A percentile compares a stretch with the other conserved stretches of the same genome.
Conservation (phyloP, 805 yeast species). For the Saturnispora besseyi region DNA sequence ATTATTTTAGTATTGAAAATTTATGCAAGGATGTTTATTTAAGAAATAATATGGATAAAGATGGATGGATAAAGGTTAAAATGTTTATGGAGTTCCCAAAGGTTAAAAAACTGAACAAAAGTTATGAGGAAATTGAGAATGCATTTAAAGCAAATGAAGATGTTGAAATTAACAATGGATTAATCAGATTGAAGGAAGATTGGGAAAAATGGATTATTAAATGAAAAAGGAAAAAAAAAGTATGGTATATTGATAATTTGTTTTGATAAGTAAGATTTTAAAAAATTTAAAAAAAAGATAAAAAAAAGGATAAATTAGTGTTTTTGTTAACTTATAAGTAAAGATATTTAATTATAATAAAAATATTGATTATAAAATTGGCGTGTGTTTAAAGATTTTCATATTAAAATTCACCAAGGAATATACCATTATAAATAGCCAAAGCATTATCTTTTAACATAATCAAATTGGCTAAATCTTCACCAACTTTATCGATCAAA, state of each 20-base stretch:
- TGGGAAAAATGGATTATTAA: slow-evolving; percentile 58
- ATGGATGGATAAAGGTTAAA: slow-evolving; percentile 57
- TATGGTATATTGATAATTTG: not conserved
- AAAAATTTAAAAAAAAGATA: not conserved
- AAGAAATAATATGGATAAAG: slow-evolving; percentile 63
- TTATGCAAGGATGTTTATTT: slow-evolving; percentile 72
- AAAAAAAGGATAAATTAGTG: not conserved
- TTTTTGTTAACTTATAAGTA: not conserved
- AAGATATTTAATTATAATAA: not conserved
- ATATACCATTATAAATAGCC: slow-evolving; percentile 52
- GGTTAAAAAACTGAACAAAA: slow-evolving; percentile 34
- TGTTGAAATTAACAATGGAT: slow-evolving; percentile 23
- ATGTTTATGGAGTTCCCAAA: slow-evolving; percentile 63
- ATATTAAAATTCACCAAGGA: slow-evolving; percentile 51
- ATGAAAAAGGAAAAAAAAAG: not conserved
- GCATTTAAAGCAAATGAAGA: slow-evolving; percentile 8
- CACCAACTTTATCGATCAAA: slow-evolving; percentile 54
- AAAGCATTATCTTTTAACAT: slow-evolving; percentile 39
- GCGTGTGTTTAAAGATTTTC: not conserved
- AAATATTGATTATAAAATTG: not conserved
- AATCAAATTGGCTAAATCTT: slow-evolving; percentile 42
- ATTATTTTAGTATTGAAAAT: slow-evolving; percentile 83
- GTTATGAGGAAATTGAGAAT: slow-evolving; percentile 14
- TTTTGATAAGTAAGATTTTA: not conserved
- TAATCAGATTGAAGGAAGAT: slow-evolving; percentile 45